A percentile compares a stretch with the other conserved stretches of the same genome.
phyloP scores from a whole-genome alignment of 768 basidiomycete species.

The Porphyrellus cyaneotinctus region DNA sequence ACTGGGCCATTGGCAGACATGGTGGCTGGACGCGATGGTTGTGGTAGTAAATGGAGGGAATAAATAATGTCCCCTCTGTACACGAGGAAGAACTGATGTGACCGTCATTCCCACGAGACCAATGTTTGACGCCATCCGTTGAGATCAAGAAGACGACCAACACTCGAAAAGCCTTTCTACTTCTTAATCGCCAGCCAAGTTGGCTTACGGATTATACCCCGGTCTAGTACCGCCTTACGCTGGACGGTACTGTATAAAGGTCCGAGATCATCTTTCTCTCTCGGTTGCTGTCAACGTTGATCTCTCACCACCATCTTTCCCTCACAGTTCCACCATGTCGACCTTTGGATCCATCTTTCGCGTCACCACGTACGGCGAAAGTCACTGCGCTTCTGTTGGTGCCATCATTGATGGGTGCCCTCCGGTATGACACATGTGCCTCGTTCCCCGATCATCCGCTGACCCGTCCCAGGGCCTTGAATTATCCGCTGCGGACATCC shows the following conservation, averaged over 20 bases:
- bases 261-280: not conserved
- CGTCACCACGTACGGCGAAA: slow-evolving; percentile 97
- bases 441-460: slow-evolving; percentile 10
- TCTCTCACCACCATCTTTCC: slow-evolving; percentile 12
- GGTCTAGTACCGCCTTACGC: slow-evolving; percentile 21
- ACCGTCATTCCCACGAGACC: slow-evolving; percentile 21
- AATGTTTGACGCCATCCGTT: not conserved
- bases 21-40: slow-evolving; percentile 1
- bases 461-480: slow-evolving; percentile 63
- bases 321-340: slow-evolving; percentile 58
- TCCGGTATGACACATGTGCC: slow-evolving; percentile 54
- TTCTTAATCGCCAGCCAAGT: not conserved
- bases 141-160: not conserved
- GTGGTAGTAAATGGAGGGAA: slow-evolving; percentile 1
- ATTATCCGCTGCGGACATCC: slow-evolving; percentile 79
- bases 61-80: slow-evolving; percentile 1
- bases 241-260: slow-evolving; percentile 22
- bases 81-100: not conserved
- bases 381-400: slow-evolving; percentile 94
- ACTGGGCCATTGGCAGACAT: slow-evolving; percentile 27
- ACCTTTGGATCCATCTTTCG: slow-evolving; percentile 89
- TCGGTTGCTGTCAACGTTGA: not conserved
- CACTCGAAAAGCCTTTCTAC: no score
- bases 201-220: not conserved
- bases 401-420: slow-evolving; percentile 98